Percentiles rank a stretch among this genome's conserved stretches.
These are phyloP conservation scores for Yarrowia bubula DNA, from an alignment of 805 yeast species.

Conservation along the genomic window DNA sequence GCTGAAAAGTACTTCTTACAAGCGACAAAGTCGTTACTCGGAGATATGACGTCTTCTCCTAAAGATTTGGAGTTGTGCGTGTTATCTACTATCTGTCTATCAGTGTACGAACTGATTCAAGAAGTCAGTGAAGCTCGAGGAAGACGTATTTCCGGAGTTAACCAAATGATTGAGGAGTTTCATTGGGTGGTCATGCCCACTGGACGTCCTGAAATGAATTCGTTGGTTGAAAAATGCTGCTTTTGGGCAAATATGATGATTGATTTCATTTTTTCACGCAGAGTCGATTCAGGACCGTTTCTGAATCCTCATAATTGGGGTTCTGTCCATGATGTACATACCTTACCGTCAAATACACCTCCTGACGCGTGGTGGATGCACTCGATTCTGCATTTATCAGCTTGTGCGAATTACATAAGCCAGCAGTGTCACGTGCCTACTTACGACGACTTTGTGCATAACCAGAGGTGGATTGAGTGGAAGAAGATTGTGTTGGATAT, in stretches of 20 bases:
- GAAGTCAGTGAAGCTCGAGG: slow-evolving; percentile 18
- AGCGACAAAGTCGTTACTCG: not conserved
- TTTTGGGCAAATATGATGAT: slow-evolving; percentile 26
- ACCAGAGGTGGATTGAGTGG: slow-evolving; percentile 20
- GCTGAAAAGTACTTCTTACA: slow-evolving; percentile 16
- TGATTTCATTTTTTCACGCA: slow-evolving; percentile 1
- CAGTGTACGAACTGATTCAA: slow-evolving; percentile 14
- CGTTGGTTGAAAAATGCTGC: slow-evolving; percentile 5
- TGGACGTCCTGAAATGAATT: slow-evolving; percentile 6
- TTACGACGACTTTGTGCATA: slow-evolving; percentile 22
- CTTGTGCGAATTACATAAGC: slow-evolving; percentile 2
- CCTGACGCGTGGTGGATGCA: slow-evolving; percentile 25
- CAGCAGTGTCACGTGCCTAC: slow-evolving; percentile 21
- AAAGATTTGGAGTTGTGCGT: slow-evolving; percentile 15
- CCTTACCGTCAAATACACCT: not conserved
- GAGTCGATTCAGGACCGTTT: slow-evolving; percentile 18
- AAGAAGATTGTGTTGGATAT: slow-evolving; percentile 7
- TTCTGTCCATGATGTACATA: not conserved
- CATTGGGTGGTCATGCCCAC: slow-evolving; percentile 20
- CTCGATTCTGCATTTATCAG: not conserved
- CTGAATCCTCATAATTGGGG: slow-evolving; percentile 21
- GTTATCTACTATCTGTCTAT: not conserved
- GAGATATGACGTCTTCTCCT: slow-evolving; percentile 9
- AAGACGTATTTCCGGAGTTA: slow-evolving; percentile 1
- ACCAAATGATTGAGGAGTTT: slow-evolving; percentile 23